A percentile compares a stretch with the other conserved stretches of the same genome.
Conservation (phyloP, 305 asterid genomes). For the Fraxinus dipetala region DNA sequence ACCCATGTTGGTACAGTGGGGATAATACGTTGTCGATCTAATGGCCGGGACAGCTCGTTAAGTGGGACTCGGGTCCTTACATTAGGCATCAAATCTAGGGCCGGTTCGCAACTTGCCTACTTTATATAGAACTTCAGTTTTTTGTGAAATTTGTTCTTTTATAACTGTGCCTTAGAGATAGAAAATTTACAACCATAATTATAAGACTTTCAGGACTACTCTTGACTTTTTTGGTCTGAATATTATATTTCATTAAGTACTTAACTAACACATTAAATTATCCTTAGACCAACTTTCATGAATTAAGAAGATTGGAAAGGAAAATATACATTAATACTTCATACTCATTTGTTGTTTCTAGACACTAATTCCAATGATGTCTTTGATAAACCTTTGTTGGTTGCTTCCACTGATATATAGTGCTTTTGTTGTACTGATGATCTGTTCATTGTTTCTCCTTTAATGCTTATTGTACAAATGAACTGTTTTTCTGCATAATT, state of each 20-base stretch:
- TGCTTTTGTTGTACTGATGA: conserved; percentile 5
- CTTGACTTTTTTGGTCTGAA: neutral
- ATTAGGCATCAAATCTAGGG: neutral
- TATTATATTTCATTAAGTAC: neutral
- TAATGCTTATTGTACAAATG: neutral
- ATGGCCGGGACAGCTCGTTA: too few species aligned
- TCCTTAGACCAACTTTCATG: neutral
- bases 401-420: neutral
- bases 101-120: neutral
- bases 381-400: neutral
- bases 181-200: neutral
- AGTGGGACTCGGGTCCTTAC: neutral
- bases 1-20: too few species aligned
- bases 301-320: neutral
- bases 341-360: neutral
- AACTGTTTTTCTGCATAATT: conserved; percentile 1
- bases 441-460: neutral
- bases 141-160: neutral
- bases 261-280: neutral
- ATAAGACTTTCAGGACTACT: neutral
- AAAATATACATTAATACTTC: neutral
- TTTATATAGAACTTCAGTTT: neutral
- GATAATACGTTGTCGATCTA: too few species aligned
- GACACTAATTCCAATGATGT: neutral
- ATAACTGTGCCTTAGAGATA: neutral